Percentiles rank a stretch among this genome's conserved stretches.
These are phyloP conservation scores for Catunica adiposa DNA, from an alignment of 2,329 filamentous ascomycete genomes.

Conservation along the genomic window DNA sequence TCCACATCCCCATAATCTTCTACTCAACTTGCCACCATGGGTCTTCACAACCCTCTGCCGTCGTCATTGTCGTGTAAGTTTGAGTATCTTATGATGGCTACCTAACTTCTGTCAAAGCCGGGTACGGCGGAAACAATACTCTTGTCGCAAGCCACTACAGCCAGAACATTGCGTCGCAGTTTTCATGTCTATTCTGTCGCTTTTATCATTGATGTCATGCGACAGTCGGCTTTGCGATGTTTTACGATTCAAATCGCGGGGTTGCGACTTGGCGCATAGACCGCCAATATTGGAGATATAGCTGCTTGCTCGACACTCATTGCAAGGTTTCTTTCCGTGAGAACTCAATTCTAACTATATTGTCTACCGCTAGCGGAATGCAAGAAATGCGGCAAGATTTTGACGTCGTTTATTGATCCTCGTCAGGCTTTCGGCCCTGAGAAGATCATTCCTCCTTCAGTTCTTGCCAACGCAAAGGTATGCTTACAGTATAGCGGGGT, in stretches of 20 bases:
- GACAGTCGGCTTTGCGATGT: background rate
- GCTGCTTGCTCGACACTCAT: too few relatives aligned
- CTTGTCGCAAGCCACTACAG: background rate
- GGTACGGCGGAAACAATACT: background rate
- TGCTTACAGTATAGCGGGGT: conserved; percentile 10
- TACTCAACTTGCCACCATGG: conserved; percentile 27
- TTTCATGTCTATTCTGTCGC: too few relatives aligned
- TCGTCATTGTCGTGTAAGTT: conserved; percentile 52
- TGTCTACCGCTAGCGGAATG: conserved; percentile 57
- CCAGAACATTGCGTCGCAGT: too few relatives aligned
- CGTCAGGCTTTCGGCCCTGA: conserved; percentile 87
- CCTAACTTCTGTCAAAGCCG: background rate
- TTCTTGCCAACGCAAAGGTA: conserved; percentile 86
- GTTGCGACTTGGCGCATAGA: background rate
- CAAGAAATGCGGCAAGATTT: conserved; percentile 90
- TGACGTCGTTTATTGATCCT: conserved; percentile 87
- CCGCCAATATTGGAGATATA: background rate
- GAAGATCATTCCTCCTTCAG: conserved; percentile 83
- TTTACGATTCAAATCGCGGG: background rate
- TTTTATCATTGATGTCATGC: too few relatives aligned
- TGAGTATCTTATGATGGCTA: background rate
- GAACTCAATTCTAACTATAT: too few relatives aligned
- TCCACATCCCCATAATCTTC: background rate
- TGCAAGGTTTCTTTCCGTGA: too few relatives aligned
- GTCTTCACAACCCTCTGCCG: conserved; percentile 50